Evolutionary conservation across 2,329 filamentous ascomycete species (phyloP).

Genomic region (Helotiales sp.): DNA sequence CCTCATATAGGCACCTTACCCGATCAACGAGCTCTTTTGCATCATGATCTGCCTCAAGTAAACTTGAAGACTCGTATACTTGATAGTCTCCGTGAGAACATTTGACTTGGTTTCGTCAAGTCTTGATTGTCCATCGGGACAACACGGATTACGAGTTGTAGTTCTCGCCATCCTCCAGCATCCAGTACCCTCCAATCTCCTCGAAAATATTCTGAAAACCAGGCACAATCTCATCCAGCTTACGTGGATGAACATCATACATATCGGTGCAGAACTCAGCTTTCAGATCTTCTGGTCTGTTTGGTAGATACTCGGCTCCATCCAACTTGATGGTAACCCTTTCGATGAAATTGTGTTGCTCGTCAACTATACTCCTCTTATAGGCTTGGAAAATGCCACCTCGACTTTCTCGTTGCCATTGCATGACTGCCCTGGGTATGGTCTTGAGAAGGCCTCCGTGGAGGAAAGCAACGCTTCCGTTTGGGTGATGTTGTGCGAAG

Average conservation of each 20-base stretch:
- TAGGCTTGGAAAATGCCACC: constrained; percentile 11
- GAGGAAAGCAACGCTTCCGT: constrained; percentile 7
- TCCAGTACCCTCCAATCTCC: constrained; percentile 14
- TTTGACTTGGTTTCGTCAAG: too few relatives aligned
- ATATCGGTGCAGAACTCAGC: constrained; percentile 8
- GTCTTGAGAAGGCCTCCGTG: constrained; percentile 12
- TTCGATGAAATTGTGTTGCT: constrained; percentile 1
- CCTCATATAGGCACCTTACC: too few relatives aligned
- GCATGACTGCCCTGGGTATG: constrained; percentile 8
- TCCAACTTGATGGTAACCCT: constrained; percentile 6
- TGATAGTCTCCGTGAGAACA: too few relatives aligned
- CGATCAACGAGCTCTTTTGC: too few relatives aligned
- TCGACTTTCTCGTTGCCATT: constrained; percentile 9
- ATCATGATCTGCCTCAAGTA: too few relatives aligned
- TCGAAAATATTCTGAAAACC: constrained; percentile 10
- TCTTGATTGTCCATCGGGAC: too few relatives aligned
- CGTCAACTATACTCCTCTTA: constrained; percentile 8
- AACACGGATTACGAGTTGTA: too few relatives aligned
- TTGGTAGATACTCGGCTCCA: constrained; percentile 1
- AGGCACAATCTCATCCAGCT: constrained; percentile 4
- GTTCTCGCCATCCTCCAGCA: constrained; percentile 4
- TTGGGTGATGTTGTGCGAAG: constrained; percentile 14
- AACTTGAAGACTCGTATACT: too few relatives aligned
- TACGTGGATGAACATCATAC: neutral
- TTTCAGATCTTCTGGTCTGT: neutral